Conservation (phyloP, 495 filamentous ascomycete species). For the Thermothielavioides terrestris region DNA sequence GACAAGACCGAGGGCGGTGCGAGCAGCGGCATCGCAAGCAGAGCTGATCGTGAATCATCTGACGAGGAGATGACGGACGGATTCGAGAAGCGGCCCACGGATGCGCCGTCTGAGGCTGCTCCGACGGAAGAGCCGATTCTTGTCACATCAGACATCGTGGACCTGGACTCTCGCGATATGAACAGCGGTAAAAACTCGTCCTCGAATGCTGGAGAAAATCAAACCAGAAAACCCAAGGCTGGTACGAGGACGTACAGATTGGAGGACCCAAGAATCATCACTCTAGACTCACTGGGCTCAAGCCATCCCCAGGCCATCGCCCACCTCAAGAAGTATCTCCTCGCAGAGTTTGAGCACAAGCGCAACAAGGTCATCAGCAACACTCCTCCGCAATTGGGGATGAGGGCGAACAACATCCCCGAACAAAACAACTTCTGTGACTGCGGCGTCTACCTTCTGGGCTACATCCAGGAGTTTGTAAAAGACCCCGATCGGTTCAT, state of each 20-base stretch:
- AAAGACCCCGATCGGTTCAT: conserved; percentile 56
- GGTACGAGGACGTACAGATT: conserved; percentile 29
- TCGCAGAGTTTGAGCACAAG: conserved; percentile 63
- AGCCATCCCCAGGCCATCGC: conserved; percentile 52
- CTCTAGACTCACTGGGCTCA: conserved; percentile 72
- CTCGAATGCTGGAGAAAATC: conserved; percentile 1
- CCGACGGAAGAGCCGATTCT: conserved; percentile 5
- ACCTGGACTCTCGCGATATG: conserved; percentile 8
- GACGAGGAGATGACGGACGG: conserved; percentile 16
- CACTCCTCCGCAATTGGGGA: conserved; percentile 44
- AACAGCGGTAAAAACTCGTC: neutral
- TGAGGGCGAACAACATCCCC: conserved; percentile 64
- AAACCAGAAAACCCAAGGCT: conserved; percentile 18
- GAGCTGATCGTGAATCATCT: neutral
- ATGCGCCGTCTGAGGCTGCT: conserved; percentile 7
- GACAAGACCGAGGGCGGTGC: neutral
- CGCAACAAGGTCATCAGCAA: conserved; percentile 48
- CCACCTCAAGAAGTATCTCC: conserved; percentile 68
- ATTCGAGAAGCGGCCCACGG: neutral
- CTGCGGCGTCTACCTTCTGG: conserved; percentile 79
- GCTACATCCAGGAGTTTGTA: conserved; percentile 75
- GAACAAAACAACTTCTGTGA: conserved; percentile 77
- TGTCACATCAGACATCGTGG: conserved; percentile 17
- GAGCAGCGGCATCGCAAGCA: neutral
- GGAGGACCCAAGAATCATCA: conserved; percentile 62